Evolutionary conservation across 1,139 yeast genomes (phyloP), one percentile per base, ranked within the genome.

Genomic region (Martiniozyma asiatica): DNA sequence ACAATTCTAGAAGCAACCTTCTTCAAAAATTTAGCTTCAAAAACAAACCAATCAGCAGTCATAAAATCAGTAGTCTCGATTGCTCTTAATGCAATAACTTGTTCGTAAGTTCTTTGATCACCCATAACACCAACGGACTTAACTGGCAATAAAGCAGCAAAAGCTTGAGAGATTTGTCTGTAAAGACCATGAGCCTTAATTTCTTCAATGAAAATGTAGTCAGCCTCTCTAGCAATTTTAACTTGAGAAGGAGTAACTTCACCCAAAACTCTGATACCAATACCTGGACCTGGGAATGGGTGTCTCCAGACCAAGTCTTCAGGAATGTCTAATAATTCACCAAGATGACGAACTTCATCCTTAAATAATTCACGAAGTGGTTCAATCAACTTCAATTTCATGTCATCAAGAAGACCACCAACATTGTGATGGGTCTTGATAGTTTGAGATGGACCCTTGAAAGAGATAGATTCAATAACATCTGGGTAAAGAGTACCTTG

Each of bases 271-370:
- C 99, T 78, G 56, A 89, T 92, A 45, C 97, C 98, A 54, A 89
- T 81, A 65, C 99, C 99, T 56, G 99, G 99, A 55, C 99, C 99
- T 51, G 99, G 99, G 94, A 89, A 89, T 36, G 99, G 99, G 56
- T 89, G 99, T 70, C 99, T 82, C 97, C 98, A 87, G 44, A 89
- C 97, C 48, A 89, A 71, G 48, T 89, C 98, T 53, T 84, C 92
- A 27, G 97, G 93, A 48, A 89, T 92, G 33, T 95, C 96, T 64
- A 89, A 65, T 34, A 92, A 63, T 62, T 84, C 84, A 59, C 99
- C 99, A 49, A 89, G 68, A 50, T 76, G 81, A 62, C 99, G 87
- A 36, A 89, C 98, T 67, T 89, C 99, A 56, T 89, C 99, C 65
- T 89, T 89, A 72, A 92, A 89, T 50, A 89, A 71, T 66, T 89